Evolutionary conservation across 345 rosid species (phyloP), one percentile per base, ranked within the genome.

Genomic region (Trapa bicornis): DNA sequence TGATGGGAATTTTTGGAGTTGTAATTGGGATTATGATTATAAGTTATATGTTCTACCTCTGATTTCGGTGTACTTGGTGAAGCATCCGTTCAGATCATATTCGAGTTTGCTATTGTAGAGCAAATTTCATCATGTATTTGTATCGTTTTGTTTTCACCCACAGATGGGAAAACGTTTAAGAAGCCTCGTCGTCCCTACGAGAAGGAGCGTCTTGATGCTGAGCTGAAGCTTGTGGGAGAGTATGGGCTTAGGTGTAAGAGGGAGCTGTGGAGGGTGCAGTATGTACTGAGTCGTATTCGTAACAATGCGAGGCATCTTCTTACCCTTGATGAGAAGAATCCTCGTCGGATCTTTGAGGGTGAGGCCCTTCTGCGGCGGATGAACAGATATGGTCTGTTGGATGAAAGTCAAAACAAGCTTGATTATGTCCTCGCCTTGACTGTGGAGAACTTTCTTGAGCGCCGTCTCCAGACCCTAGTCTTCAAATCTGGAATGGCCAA

Each of bases 131-230:
- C 13, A 53, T 22, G 29, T 36, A 29, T 52, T 14, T 61, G 43
- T 22, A 16, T 36, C 22, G 37, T 60, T 22, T 54, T 47, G 29
- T 48, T 7, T 41, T 42, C 14, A 58, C 60, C 36, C 17, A 11
- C 70, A 83, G 87, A 83, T 79, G 85, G 87, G 57, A 83, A 81
- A 71, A 83, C 85, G 0, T 80, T 80, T 66, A 83, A 83, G 87
- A 81, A 83, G 72, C 87, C 85, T 0, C 79, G 87, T 9, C 85
- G 83, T 58, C 87, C 87, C 1, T 83, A 79, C 37, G 87, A 81
- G 81, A 83, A 83, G 79, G 85, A 83, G 71, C 81, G 87, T 15
- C 61, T 80, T 72, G 87, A 83, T 75, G 84, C 87, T 10, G 87
- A 80, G 73, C 70, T 83, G 75, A 83, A 81, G 73, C 79, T 83